These are phyloP conservation scores for Acacia acuminata DNA, from an alignment of 306 rosid species.

Conservation along the genomic window DNA sequence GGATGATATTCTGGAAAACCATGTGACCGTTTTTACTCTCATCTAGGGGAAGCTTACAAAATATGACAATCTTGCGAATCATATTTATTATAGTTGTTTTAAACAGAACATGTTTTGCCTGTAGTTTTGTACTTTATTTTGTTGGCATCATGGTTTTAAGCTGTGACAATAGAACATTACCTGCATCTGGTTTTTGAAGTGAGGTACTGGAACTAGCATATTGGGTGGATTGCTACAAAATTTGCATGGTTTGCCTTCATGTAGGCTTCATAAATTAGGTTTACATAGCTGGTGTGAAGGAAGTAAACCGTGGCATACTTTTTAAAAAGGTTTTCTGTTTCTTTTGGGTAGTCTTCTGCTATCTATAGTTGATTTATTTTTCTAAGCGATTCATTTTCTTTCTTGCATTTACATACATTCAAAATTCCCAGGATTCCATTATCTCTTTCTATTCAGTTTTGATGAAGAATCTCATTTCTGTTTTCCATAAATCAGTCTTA, in stretches of 20 bases:
- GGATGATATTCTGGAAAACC: not conserved
- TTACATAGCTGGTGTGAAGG: not conserved
- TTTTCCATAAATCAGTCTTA: not conserved
- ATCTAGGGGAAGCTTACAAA: not conserved
- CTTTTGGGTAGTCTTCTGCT: not conserved
- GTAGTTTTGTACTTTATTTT: not conserved
- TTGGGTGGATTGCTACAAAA: not conserved
- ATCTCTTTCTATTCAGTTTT: not conserved
- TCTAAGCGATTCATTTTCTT: not conserved
- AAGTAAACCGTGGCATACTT: not conserved
- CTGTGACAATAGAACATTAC: not conserved
- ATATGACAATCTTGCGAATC: too few relatives aligned
- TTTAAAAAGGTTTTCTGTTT: not conserved
- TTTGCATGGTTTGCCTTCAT: not conserved
- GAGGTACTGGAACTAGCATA: not conserved
- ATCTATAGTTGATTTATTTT: not conserved
- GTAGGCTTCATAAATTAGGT: not conserved
- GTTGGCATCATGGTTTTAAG: not conserved
- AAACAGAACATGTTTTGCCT: not conserved
- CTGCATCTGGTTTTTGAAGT: not conserved
- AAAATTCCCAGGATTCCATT: not conserved
- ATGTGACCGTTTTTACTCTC: too few relatives aligned
- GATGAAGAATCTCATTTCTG: not conserved
- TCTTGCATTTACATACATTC: not conserved
- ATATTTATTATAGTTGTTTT: not conserved